Percentiles rank a stretch among this genome's conserved stretches.
Conservation (phyloP, 2,329 filamentous ascomycete species). For the Talaromyces sp. region DNA sequence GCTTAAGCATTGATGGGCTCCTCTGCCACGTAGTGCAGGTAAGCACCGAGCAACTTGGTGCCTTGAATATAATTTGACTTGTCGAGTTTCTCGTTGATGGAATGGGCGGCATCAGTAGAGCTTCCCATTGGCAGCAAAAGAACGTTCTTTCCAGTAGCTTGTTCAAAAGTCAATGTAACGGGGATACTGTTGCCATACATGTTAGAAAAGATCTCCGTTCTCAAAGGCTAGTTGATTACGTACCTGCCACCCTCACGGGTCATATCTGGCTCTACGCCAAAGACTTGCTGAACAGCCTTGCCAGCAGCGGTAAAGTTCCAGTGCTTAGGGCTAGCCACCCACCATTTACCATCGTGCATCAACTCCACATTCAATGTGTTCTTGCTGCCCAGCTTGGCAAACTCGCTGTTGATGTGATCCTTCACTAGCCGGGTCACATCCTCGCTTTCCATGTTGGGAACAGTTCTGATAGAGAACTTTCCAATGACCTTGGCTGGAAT, state of each 20-base stretch:
- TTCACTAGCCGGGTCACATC: slow-evolving; percentile 82
- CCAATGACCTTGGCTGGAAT: slow-evolving; percentile 97
- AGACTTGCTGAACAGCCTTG: slow-evolving; percentile 95
- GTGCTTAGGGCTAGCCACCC: slow-evolving; percentile 95
- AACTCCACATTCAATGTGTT: slow-evolving; percentile 80
- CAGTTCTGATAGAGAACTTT: slow-evolving; percentile 97
- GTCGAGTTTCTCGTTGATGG: slow-evolving; percentile 97
- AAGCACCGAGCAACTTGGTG: slow-evolving; percentile 90
- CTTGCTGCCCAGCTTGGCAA: slow-evolving; percentile 85
- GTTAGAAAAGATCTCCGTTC: not conserved
- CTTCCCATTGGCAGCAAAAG: slow-evolving; percentile 94
- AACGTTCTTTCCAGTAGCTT: slow-evolving; percentile 97
- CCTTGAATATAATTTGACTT: slow-evolving; percentile 98
- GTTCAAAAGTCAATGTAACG: slow-evolving; percentile 93
- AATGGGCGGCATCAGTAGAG: slow-evolving; percentile 93
- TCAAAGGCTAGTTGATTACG: slow-evolving; percentile 28
- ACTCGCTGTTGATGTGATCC: slow-evolving; percentile 78
- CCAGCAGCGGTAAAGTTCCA: slow-evolving; percentile 96
- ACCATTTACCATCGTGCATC: slow-evolving; percentile 96
- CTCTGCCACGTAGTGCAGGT: slow-evolving; percentile 92
- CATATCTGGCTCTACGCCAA: slow-evolving; percentile 88
- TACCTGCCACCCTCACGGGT: slow-evolving; percentile 91
- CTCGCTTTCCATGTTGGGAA: slow-evolving; percentile 94
- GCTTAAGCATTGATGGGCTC: slow-evolving; percentile 60
- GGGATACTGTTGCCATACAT: slow-evolving; percentile 67